Base-by-base conservation (phyloP, 2,329 filamentous ascomycete genomes). In the Cryphonectria japonica region DNA sequence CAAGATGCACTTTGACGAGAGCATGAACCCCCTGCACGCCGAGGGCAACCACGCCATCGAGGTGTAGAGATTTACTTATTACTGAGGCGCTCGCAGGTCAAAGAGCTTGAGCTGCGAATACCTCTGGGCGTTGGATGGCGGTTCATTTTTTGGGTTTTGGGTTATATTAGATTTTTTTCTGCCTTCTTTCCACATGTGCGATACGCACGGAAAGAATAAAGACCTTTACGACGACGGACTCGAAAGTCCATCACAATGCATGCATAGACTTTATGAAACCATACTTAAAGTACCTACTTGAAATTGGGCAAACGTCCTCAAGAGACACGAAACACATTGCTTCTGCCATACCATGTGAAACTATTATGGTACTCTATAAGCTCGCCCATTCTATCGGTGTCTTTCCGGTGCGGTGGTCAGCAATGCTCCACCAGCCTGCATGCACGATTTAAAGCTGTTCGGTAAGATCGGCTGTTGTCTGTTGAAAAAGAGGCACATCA, bases 1-100 rank as follows among this genome's bases (percentile, higher is more conserved):
- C 83, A 87, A 89, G 83, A 90, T 92, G 80, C 86, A 88, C 82
- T 94, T 92, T 82, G 88, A 91, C 77, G 89, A 91, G 79, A 85
- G 86, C 76, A 87, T 93, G 75, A 93, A 93, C 84, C 91, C 91
- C 50, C 71, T 73, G 22, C 71, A 73, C 62, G 64, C 69, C 13
- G 71, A 73, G 62, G 71, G 70, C 66, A 71, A 68, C 43, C 71
- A 73, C 59, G 71, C 71, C 57, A 70, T 73, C 50, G 71, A 69
- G 67, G 54, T 62, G 32, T 63, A 63, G 41, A 26, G 9, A 34
- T 34, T 6, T 34, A 32, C 19, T 9, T 63, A 9, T 7, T 41
- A 7, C 9, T 29, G n/a, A 9, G 37, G 37, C 1, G 37, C 52
- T 43, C 7, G 57, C 60, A 39, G 37, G 6, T 26, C 59, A 34